A percentile compares a stretch with the other conserved stretches of the same genome.
Conservation (phyloP, 208 protist species). For the Vickermania spadyakhi region DNA sequence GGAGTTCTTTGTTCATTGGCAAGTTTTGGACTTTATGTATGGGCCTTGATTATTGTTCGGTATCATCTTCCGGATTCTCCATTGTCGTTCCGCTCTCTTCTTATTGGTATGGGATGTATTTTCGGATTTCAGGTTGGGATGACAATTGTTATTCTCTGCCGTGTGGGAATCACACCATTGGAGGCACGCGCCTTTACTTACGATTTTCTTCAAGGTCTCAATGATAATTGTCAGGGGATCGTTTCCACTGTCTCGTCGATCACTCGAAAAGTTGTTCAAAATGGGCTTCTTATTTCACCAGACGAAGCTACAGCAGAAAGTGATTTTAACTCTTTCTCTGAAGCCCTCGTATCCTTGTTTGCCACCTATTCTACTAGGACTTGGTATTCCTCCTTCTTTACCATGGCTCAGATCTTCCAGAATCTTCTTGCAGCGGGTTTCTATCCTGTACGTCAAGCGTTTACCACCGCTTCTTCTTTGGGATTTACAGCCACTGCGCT, state of each 20-base stretch:
- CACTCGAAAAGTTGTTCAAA: not conserved
- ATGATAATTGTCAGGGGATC: not conserved
- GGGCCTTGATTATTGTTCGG: not conserved
- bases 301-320: not conserved
- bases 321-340: not conserved
- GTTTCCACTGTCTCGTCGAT: not conserved
- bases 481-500: not conserved
- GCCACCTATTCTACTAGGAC: not conserved
- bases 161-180: not conserved
- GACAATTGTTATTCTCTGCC: conserved; percentile 1
- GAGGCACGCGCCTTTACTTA: not conserved
- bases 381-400: not conserved
- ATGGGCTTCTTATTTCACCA: conserved; percentile 1
- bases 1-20: not conserved
- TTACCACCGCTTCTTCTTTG: conserved; percentile 1
- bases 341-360: not conserved
- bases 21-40: not conserved
- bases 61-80: conserved; percentile 2
- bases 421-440: conserved; percentile 2
- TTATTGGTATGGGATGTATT: not conserved
- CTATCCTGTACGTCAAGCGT: conserved; percentile 2
- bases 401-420: not conserved
- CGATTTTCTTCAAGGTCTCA: not conserved
- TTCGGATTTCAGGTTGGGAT: conserved; percentile 5
- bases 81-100: conserved; percentile 3